Conservation (phyloP, 208 protist species). For the Leishmania guyanensis region DNA sequence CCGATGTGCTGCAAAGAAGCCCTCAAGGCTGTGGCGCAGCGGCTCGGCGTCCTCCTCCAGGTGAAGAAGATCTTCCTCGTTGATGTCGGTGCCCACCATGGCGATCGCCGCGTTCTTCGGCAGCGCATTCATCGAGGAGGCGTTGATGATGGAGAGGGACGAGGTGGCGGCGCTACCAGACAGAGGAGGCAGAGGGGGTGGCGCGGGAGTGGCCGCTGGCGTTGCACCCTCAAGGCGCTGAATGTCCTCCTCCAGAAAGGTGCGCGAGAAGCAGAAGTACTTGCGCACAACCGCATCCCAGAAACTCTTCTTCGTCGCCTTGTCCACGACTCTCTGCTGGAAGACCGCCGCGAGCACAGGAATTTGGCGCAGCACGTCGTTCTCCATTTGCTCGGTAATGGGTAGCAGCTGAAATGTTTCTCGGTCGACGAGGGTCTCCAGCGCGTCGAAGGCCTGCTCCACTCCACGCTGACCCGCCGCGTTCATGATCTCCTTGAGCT, state of each 20-base stretch:
- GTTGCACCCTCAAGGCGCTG: slow-evolving; percentile 35
- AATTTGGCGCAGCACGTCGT: slow-evolving; percentile 80
- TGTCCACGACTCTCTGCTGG: slow-evolving; percentile 53
- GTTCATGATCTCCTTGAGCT: slow-evolving; percentile 45
- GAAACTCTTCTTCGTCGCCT: slow-evolving; percentile 59
- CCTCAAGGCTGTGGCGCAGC: not conserved
- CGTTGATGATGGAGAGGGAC: slow-evolving; percentile 51
- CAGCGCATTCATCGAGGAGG: slow-evolving; percentile 53
- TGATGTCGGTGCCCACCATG: slow-evolving; percentile 31
- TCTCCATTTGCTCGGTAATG: slow-evolving; percentile 83
- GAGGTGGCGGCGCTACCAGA: not conserved
- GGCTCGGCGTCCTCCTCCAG: slow-evolving; percentile 9
- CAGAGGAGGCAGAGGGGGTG: not conserved
- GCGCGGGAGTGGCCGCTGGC: not conserved
- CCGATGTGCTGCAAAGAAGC: slow-evolving; percentile 28
- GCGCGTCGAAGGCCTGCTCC: slow-evolving; percentile 67
- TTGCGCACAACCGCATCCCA: slow-evolving; percentile 85
- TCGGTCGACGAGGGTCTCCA: slow-evolving; percentile 76
- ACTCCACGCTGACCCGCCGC: slow-evolving; percentile 76
- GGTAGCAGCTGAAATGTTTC: slow-evolving; percentile 64
- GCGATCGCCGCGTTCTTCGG: slow-evolving; percentile 35
- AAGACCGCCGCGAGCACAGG: slow-evolving; percentile 77
- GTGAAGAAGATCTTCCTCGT: slow-evolving; percentile 35
- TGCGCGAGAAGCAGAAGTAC: slow-evolving; percentile 87
- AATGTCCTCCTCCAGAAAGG: slow-evolving; percentile 81